phyloP scores from a whole-genome alignment of 75 land plant genomes.

The Cunninghamia lanceolata region DNA sequence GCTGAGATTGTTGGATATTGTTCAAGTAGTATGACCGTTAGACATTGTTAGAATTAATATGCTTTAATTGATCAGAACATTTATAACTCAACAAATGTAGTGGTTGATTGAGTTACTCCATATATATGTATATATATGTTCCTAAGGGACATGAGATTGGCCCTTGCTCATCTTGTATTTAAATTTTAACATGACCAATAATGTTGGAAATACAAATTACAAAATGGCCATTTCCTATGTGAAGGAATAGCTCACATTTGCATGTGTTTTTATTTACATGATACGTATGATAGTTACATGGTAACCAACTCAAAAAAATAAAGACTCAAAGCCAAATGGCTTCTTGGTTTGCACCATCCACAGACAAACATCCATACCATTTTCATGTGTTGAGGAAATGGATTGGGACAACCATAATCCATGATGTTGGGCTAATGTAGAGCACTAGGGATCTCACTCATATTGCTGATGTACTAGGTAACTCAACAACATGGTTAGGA shows the following conservation, averaged over 20 bases:
- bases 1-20: not conserved
- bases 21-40: not conserved
- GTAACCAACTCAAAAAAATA: not conserved
- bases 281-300: not conserved
- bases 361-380: not conserved
- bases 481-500: not conserved
- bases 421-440: not conserved
- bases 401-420: not conserved
- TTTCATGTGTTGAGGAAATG: not conserved
- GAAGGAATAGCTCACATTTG: not conserved
- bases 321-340: not conserved
- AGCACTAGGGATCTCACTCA: not conserved
- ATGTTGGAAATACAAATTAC: not conserved
- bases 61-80: not conserved
- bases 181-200: not conserved
- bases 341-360: not conserved
- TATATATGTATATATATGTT: not conserved
- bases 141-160: not conserved
- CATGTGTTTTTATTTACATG: not conserved
- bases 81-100: not conserved
- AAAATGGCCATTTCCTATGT: not conserved
- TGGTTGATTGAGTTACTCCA: not conserved
- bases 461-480: not conserved
- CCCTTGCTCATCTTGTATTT: not conserved
- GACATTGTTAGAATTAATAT: not conserved